phyloP scores from a whole-genome alignment of 2,329 filamentous ascomycete genomes.

The Fusarium sulawesiense region DNA sequence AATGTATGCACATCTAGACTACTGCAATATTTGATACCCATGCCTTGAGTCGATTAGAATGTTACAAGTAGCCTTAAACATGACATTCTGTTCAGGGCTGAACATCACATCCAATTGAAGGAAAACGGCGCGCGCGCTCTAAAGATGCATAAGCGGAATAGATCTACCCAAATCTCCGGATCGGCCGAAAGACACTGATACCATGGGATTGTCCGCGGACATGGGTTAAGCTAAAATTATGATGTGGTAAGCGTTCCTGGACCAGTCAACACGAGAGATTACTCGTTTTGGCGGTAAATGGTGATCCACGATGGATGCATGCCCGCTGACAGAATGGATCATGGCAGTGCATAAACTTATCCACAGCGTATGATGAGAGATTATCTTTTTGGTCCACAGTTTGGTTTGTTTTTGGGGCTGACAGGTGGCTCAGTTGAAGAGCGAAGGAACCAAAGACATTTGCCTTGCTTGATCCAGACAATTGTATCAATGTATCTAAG shows the following conservation, averaged over 20 bases:
- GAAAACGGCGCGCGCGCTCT: neutral
- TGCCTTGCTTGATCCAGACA: neutral
- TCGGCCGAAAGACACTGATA: constrained; percentile 20
- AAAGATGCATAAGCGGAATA: neutral
- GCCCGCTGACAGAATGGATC: constrained; percentile 26
- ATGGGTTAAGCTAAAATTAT: constrained; percentile 4
- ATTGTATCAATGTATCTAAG: constrained; percentile 1
- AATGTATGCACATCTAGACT: constrained; percentile 11
- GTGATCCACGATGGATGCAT: constrained; percentile 23
- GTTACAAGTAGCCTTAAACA: neutral
- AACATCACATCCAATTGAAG: neutral
- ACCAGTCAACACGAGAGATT: constrained; percentile 13
- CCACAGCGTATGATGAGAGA: neutral
- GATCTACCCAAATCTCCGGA: neutral
- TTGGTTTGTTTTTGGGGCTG: no score
- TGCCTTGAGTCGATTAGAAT: neutral
- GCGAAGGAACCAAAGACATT: neutral
- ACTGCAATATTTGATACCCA: constrained; percentile 34
- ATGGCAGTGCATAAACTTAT: constrained; percentile 20
- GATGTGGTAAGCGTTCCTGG: constrained; percentile 8
- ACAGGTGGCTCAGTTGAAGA: no score
- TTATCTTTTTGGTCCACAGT: neutral
- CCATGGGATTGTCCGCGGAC: constrained; percentile 1
- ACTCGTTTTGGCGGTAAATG: neutral
- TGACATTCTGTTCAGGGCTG: constrained; percentile 3